Percentiles rank a stretch among this genome's conserved stretches.
Conservation (phyloP, 305 asterid species). For the Fraxinus xanthoxyloides region DNA sequence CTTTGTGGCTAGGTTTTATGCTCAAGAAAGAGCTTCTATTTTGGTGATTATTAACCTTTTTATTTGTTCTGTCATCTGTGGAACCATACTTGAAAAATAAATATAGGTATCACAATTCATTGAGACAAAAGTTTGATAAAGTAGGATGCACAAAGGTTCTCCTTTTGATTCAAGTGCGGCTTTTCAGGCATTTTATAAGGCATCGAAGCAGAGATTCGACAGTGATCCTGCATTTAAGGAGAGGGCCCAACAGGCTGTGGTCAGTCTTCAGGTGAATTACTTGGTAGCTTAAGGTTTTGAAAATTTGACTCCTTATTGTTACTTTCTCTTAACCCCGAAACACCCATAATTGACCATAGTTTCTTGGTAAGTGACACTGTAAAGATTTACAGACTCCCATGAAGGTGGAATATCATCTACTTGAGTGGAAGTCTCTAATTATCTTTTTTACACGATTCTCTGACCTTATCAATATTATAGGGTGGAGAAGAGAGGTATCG, state of each 20-base stretch:
- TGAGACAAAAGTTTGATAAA: neutral
- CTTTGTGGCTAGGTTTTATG: neutral
- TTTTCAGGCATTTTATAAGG: slow-evolving; percentile 80
- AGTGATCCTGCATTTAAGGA: slow-evolving; percentile 73
- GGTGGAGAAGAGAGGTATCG: slow-evolving; percentile 78
- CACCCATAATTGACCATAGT: neutral
- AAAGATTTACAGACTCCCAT: neutral
- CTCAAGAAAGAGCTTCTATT: neutral
- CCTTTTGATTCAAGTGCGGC: slow-evolving; percentile 11
- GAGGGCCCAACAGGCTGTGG: slow-evolving; percentile 87
- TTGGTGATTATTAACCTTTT: neutral
- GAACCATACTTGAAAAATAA: neutral
- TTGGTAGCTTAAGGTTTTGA: slow-evolving; percentile 6
- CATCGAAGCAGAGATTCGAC: slow-evolving; percentile 81
- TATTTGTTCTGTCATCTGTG: neutral
- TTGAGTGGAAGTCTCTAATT: slow-evolving; percentile 2
- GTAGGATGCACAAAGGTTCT: slow-evolving; percentile 12
- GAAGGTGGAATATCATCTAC: neutral
- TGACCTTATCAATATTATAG: slow-evolving; percentile 30
- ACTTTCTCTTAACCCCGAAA: neutral
- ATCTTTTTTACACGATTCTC: slow-evolving; percentile 12
- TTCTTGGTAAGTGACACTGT: neutral
- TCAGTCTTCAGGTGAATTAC: slow-evolving; percentile 80
- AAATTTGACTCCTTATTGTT: neutral
- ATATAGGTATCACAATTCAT: neutral